Evolutionary conservation across 768 basidiomycete genomes (phyloP).

Genomic region (Xanthoconium stramineum): DNA sequence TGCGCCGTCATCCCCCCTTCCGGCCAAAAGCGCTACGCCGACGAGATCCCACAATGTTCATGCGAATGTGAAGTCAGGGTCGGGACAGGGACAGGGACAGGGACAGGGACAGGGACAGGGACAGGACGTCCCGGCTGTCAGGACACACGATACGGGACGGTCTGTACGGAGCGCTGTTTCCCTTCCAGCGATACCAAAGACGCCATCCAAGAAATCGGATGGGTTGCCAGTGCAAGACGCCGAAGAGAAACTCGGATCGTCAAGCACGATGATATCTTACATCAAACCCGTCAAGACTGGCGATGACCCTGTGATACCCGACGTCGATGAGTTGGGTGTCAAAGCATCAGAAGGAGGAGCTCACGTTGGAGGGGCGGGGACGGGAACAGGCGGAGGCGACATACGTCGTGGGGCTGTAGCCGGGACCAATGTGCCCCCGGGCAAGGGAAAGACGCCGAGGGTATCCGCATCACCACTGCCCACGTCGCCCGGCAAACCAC

Average conservation of each 20-base stretch:
- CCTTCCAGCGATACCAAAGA: constrained; percentile 34
- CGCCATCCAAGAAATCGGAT: constrained; percentile 24
- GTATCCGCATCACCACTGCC: constrained; percentile 30
- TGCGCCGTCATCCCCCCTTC: constrained; percentile 37
- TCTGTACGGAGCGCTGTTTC: constrained; percentile 42
- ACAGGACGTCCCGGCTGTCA: constrained; percentile 23
- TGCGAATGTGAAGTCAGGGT: constrained; percentile 22
- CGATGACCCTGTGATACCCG: constrained; percentile 35
- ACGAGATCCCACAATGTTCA: constrained; percentile 41
- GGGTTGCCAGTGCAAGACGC: constrained; percentile 21
- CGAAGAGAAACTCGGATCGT: constrained; percentile 58
- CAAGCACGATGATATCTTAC: constrained; percentile 71
- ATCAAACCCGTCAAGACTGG: constrained; percentile 49
- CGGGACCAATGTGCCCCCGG: constrained; percentile 12
- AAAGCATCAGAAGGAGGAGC: constrained; percentile 48
- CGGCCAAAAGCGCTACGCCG: constrained; percentile 38
- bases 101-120: constrained; percentile 18
- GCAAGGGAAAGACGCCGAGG: constrained; percentile 23
- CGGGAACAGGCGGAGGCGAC: constrained; percentile 3
- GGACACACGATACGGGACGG: constrained; percentile 32
- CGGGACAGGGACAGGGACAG: constrained; percentile 19
- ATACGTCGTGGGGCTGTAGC: constrained; percentile 18
- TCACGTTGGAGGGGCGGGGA: constrained; percentile 19
- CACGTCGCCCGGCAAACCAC: constrained; percentile 55
- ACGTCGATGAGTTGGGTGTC: constrained; percentile 40